Evolutionary conservation across 352 stramenopile genomes (phyloP).

Genomic region (Peronospora farinosa): DNA sequence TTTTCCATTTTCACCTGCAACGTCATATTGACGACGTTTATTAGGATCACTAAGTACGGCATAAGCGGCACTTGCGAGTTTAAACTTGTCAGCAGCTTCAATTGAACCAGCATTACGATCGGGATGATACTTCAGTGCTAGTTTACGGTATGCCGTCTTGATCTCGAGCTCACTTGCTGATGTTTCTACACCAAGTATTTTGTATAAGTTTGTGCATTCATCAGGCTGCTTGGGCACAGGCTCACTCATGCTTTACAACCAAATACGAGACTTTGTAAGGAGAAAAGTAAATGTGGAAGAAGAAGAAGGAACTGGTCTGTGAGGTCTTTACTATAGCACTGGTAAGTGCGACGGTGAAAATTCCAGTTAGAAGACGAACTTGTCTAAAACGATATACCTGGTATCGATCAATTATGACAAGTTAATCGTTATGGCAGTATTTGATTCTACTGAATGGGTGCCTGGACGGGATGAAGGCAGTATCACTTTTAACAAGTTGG

Average conservation of each 20-base stretch:
- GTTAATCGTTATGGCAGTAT: no score
- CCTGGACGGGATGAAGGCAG: no score
- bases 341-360: slow-evolving; percentile 1
- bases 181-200: slow-evolving; percentile 86
- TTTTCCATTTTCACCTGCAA: slow-evolving; percentile 64
- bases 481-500: no score
- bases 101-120: slow-evolving; percentile 79
- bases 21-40: slow-evolving; percentile 82
- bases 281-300: slow-evolving; percentile 22
- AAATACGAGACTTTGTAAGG: background rate
- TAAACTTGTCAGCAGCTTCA: slow-evolving; percentile 80
- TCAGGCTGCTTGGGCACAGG: slow-evolving; percentile 43
- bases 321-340: background rate
- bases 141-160: slow-evolving; percentile 84
- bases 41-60: slow-evolving; percentile 82
- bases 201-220: slow-evolving; percentile 74
- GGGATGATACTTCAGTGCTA: slow-evolving; percentile 87
- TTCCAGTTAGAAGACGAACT: slow-evolving; percentile 1
- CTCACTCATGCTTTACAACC: slow-evolving; percentile 59
- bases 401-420: no score
- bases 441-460: no score
- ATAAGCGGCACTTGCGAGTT: slow-evolving; percentile 81
- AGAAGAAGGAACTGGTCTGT: slow-evolving; percentile 3
- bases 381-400: no score
- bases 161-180: slow-evolving; percentile 86